Base-by-base conservation (phyloP, 352 stramenopile genomes). In the Globisporangium takayamanum region DNA sequence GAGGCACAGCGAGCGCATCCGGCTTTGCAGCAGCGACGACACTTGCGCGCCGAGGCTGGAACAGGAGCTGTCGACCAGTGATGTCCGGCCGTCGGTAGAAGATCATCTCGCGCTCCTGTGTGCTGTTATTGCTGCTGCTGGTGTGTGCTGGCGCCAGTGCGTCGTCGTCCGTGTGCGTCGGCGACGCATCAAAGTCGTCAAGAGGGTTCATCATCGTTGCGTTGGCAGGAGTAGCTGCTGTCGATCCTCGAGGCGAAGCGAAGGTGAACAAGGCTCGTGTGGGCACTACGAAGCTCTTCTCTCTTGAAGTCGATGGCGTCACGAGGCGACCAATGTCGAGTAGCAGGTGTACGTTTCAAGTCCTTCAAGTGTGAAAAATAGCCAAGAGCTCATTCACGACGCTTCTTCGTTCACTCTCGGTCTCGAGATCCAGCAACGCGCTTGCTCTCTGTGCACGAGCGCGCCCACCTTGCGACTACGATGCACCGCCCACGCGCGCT, bases 41-140 rank as follows among this genome's bases (percentile, higher is more conserved):
- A 18, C 44, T 49, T 25, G 45, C 39, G 41, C 59, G 53, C 28
- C 46, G 59, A 12, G 48, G 44, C 11, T 56, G 42, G 44, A 62
- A 53, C 16, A 56, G 57, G 25, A 83, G 39, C 22, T 71, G 65
- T 0, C 67, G 76, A 1, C 63, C 64, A 47, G 36, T 73, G 33
- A 89, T 58, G 49, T 87, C 79, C 1, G 73, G 73, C 16, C 76
- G 64, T 10, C 68, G 68, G 45, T 70, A 73, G 62, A 82, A 82
- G 20, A 77, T 18, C 75, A 85, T 78, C 54, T 61, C 63, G 20
- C 61, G 56, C 44, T 75, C 64, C 0, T 63, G 42, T 25, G 54
- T 26, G 14, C 8, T 55, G 44, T 18, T 15, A 5, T 1, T 18
- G 15, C 20, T 30, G 44, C 11, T 49, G 44, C 44, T 28, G 44